These are phyloP conservation scores for Sphaerulina vaccinii DNA, from an alignment of 2,329 filamentous ascomycete species.

Conservation along the genomic window DNA sequence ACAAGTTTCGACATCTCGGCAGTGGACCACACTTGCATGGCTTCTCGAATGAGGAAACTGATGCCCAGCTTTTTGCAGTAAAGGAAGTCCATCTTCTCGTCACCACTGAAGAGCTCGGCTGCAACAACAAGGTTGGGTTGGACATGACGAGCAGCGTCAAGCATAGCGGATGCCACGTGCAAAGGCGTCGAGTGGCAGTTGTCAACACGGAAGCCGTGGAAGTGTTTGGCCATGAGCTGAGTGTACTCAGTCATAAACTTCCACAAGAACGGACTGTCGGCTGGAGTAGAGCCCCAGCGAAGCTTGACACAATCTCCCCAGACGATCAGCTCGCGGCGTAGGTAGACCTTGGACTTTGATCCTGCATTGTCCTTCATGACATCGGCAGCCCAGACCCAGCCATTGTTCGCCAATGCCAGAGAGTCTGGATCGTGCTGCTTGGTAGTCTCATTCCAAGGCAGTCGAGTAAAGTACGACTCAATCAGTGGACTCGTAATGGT, in stretches of 20 bases:
- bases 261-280: slow-evolving; percentile 93
- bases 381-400: slow-evolving; percentile 98
- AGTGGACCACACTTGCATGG: slow-evolving; percentile 98
- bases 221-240: slow-evolving; percentile 87
- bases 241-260: slow-evolving; percentile 94
- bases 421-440: slow-evolving; percentile 72
- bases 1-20: slow-evolving; percentile 88
- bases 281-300: slow-evolving; percentile 74
- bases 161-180: slow-evolving; percentile 88
- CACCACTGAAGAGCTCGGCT: slow-evolving; percentile 92
- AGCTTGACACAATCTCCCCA: slow-evolving; percentile 99
- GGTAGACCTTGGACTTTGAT: slow-evolving; percentile 82
- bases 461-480: slow-evolving; percentile 90
- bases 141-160: slow-evolving; percentile 87
- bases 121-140: slow-evolving; percentile 87
- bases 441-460: slow-evolving; percentile 76
- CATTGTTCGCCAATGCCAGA: slow-evolving; percentile 87
- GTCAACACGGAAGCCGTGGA: slow-evolving; percentile 92
- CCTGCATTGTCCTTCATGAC: slow-evolving; percentile 93
- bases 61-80: slow-evolving; percentile 92
- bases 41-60: slow-evolving; percentile 88
- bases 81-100: slow-evolving; percentile 91
- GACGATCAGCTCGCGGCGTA: slow-evolving; percentile 93
- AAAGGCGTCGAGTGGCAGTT: slow-evolving; percentile 97
- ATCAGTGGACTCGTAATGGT: slow-evolving; percentile 76